Percentiles rank a stretch among this genome's conserved stretches.
Evolutionary conservation across 2,329 filamentous ascomycete species (phyloP).

Genomic region (Gnomoniopsis smithogilvyi): DNA sequence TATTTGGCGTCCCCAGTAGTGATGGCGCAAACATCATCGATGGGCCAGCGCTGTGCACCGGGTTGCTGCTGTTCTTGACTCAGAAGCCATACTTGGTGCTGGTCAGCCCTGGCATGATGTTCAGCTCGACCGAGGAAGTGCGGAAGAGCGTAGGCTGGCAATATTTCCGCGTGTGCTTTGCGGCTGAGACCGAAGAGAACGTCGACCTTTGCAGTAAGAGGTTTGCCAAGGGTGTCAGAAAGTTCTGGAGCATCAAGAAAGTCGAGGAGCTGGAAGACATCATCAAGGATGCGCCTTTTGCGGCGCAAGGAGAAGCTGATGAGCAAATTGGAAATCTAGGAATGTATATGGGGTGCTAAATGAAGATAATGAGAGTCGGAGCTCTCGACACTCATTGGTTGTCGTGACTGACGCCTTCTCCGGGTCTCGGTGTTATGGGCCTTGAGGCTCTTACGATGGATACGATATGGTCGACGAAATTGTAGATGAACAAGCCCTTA

Average conservation of each 20-base stretch:
- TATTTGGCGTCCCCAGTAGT: slow-evolving; percentile 44
- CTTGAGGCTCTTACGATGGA: not conserved
- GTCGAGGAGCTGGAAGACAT: slow-evolving; percentile 63
- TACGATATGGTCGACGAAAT: not conserved
- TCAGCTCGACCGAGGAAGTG: slow-evolving; percentile 64
- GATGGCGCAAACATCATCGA: slow-evolving; percentile 41
- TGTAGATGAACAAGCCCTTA: not conserved
- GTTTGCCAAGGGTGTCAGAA: slow-evolving; percentile 65
- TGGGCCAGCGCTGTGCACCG: slow-evolving; percentile 55
- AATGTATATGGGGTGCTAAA: slow-evolving; percentile 28
- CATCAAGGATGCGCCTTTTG: slow-evolving; percentile 32
- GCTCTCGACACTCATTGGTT: not conserved
- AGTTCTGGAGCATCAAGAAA: slow-evolving; percentile 75
- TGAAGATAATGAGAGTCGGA: not conserved
- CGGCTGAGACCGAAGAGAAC: slow-evolving; percentile 71
- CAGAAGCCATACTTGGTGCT: slow-evolving; percentile 67
- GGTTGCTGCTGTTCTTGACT: slow-evolving; percentile 70
- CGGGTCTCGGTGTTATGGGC: not conserved
- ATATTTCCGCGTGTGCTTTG: slow-evolving; percentile 80
- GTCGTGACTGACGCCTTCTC: not conserved
- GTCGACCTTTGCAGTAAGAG: slow-evolving; percentile 59
- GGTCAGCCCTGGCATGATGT: slow-evolving; percentile 68
- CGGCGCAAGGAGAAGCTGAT: slow-evolving; percentile 17
- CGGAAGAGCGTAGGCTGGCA: slow-evolving; percentile 59
- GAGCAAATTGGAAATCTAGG: slow-evolving; percentile 28